Base-by-base conservation (phyloP, 495 filamentous ascomycete genomes). In the Poronia punctata region DNA sequence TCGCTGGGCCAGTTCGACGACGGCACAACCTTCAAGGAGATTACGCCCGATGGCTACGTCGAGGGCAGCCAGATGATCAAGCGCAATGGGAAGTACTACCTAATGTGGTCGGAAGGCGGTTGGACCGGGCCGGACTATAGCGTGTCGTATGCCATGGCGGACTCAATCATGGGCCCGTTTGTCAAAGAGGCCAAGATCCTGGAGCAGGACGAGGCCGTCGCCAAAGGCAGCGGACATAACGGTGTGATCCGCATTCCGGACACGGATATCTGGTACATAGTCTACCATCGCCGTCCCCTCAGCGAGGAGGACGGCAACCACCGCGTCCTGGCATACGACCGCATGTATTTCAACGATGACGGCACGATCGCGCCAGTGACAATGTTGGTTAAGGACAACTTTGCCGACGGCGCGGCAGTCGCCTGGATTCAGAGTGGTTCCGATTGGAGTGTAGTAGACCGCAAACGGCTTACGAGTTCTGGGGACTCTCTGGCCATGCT, bases 41-140 rank as follows among this genome's bases (percentile, higher is more conserved):
- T 68, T 27, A 70, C 68, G 10, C 68, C 68, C 0, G 24, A 50
- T 35, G 59, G 54, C 23, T 71, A 69, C 36, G 62, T 67, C 15
- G 65, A 69, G 40, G 68, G 64, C 3, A 50, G 64, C 18, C 68
- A 64, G 52, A 62, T 71, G 60, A 39, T 70, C 43, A 71, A 68
- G 44, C 54, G 65, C 7, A 49, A 55, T 8, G 64, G 59, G 21
- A 49, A 54, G 10, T 71, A 71, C 45, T 71, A 72, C 43, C 61
- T 67, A 31, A 68, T 68, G 64, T 74, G 61, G 60, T 66, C 60
- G 11, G 64, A 67, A 18, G 70, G 68, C 7, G 60, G 50, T 29
- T 71, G 67, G 65, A 60, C 59, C 11, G 65, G 64, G 7, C 54
- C 62, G 5, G 65, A 66, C 23, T 72, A 74, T 39, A 61, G 63